Evolutionary conservation across 2,329 filamentous ascomycete genomes (phyloP), one percentile per base, ranked within the genome.

Genomic region (Fusarium napiforme): DNA sequence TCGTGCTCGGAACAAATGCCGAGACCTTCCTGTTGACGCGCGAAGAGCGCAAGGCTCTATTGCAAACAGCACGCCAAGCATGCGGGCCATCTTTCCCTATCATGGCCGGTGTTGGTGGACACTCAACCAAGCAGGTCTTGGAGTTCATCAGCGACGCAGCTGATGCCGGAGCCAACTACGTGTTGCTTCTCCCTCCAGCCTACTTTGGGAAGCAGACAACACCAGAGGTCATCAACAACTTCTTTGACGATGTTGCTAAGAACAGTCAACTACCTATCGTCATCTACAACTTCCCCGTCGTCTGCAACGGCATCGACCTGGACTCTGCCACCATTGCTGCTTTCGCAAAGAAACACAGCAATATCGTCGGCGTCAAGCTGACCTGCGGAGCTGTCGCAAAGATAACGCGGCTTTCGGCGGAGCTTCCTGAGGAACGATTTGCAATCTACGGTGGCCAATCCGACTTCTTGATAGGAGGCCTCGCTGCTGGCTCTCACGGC

Each of bases 11-110:
- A 32, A 89, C 87, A 36, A 89, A 89, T 75, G 85, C 87, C 16
- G 87, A 89, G 75, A 84, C 87, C 16, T 88, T 89, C 76, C 83
- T 89, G 39, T 72, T 89, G 34, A 90, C 88, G 5, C 88, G 88
- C 28, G 86, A 89, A 73, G 89, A 91, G 80, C 86, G 89, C 56
- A 83, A 83, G 60, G 82, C 84, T 43, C 84, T 92, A 5, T 83
- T 93, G n/a, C 79, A 83, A 42, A 83, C 87, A 7, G 91, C 90
- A 81, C 90, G 95, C 53, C 92, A 93, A 78, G 90, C 90, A 65
- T 92, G 96, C 43, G 95, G 95, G 0, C 93, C 94, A 1, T 92
- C 95, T 80, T 97, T 95, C 81, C 95, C 95, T 39, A 87, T 97
- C 73, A 95, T 96, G 86, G 95, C 57, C 82, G 91, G 91, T 23